These are phyloP conservation scores for Letharia columbiana DNA, from an alignment of 495 filamentous ascomycete species.

Conservation along the genomic window DNA sequence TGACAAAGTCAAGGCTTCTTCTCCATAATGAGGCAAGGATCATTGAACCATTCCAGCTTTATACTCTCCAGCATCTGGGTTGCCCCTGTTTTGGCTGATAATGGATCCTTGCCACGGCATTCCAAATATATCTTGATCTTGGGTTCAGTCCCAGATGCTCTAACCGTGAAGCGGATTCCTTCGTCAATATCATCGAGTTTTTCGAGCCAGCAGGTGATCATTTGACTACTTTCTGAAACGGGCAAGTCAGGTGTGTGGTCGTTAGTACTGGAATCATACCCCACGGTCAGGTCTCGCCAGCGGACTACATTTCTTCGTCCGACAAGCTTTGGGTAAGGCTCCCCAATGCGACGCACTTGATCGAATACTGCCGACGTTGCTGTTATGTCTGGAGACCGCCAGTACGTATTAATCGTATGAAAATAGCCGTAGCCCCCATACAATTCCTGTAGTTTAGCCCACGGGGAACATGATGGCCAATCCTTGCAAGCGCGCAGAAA, in stretches of 20 bases:
- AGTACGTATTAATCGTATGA: constrained; percentile 59
- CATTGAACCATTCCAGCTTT: constrained; percentile 49
- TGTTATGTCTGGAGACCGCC: constrained; percentile 49
- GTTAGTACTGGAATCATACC: constrained; percentile 50
- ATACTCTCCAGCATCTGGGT: constrained; percentile 45
- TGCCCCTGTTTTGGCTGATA: constrained; percentile 44
- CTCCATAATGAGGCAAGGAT: constrained; percentile 20
- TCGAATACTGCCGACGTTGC: constrained; percentile 47
- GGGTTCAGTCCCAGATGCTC: constrained; percentile 64
- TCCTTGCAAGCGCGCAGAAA: constrained; percentile 50
- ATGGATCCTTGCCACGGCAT: constrained; percentile 38
- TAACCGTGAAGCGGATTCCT: constrained; percentile 55
- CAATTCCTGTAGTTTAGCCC: constrained; percentile 49
- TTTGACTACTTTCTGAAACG: constrained; percentile 50
- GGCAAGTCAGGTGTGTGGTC: constrained; percentile 52
- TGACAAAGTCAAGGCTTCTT: constrained; percentile 1
- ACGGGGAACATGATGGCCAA: constrained; percentile 48
- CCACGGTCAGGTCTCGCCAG: constrained; percentile 62
- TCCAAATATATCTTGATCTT: constrained; percentile 58
- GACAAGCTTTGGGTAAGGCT: constrained; percentile 36
- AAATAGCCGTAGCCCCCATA: constrained; percentile 57
- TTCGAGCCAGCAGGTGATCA: constrained; percentile 62
- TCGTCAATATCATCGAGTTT: constrained; percentile 29
- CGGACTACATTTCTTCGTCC: constrained; percentile 45
- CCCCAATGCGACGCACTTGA: constrained; percentile 42